Base-by-base conservation (phyloP, 2,329 filamentous ascomycete species). In the Ceratocystis eucalypticola region DNA sequence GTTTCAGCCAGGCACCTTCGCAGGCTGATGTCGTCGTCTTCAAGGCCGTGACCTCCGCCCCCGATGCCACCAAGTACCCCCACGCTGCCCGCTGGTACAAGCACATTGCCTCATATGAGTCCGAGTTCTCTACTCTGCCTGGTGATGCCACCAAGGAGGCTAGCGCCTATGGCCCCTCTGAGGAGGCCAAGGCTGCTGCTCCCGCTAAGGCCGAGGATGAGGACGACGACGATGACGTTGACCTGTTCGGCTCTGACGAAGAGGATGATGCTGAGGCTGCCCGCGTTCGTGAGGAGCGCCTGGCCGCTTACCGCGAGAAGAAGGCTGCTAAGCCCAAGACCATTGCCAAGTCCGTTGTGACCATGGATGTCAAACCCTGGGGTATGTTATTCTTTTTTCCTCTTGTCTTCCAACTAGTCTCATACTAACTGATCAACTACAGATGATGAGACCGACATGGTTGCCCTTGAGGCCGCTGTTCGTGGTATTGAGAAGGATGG, bases 31-130 rank as follows among this genome's bases (percentile, higher is more conserved):
- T 95, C 74, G 89, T 88, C 78, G 86, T 86, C 80, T 97, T 89
- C 89, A 96, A 97, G 86, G 89, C 89, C 74, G 78, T 96, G 77
- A 86, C 82, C 75, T 79, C 82, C 72, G 79, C 85, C 69, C 94
- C 94, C 73, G 86, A 88, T 72, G 84, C 88, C 37, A 12, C 37
- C 74, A 96, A 96, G 83, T 96, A 88, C 86, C 91, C 93, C 74
- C 83, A 96, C 81, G 91, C 88, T 75, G 91, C 90, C 76, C 88
- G 94, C 79, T 99, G 94, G 94, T 96, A 96, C 87, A 96, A 95
- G 86, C 93, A 99, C 86, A 90, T 96, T 76, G 85, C 89, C 77
- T 88, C 89, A 73, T 96, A 89, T 82, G 87, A 95, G 84, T 83
- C 88, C 72, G 93, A 97, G 79, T 97, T 97, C 82, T 82, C 88